Evolutionary conservation across 2,329 filamentous ascomycete genomes (phyloP).

Genomic region (Exophiala oligosperma): DNA sequence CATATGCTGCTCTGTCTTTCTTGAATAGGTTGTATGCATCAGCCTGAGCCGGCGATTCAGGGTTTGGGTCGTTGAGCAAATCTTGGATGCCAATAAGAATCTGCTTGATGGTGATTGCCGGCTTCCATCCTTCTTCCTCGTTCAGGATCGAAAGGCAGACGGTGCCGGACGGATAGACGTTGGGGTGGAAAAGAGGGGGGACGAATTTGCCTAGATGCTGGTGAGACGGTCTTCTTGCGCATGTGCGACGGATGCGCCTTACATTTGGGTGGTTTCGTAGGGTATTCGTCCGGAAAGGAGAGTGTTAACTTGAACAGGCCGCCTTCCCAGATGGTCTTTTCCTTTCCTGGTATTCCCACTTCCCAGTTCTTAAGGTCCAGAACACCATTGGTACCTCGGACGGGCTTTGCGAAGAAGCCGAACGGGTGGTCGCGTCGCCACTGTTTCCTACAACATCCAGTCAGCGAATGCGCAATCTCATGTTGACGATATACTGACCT

Average conservation of each 20-base stretch:
- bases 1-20: constrained; percentile 83
- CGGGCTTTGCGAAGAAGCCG: constrained; percentile 90
- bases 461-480: constrained; percentile 19
- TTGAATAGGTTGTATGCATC: constrained; percentile 98
- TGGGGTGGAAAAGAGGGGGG: constrained; percentile 94
- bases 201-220: constrained; percentile 78
- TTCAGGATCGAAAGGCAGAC: constrained; percentile 97
- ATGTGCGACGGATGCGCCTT: constrained; percentile 39
- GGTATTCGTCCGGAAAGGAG: constrained; percentile 94
- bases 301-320: constrained; percentile 94
- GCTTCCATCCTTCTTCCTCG: constrained; percentile 98
- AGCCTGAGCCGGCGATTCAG: constrained; percentile 92
- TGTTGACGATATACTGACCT: constrained; percentile 56
- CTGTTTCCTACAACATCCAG: constrained; percentile 67
- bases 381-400: constrained; percentile 70
- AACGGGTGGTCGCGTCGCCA: constrained; percentile 98
- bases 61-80: constrained; percentile 92
- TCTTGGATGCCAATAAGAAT: constrained; percentile 96
- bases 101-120: constrained; percentile 97
- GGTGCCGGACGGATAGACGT: constrained; percentile 96
- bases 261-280: constrained; percentile 99
- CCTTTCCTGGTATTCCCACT: constrained; percentile 92
- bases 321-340: constrained; percentile 97
- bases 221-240: constrained; percentile 17
- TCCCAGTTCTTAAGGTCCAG: constrained; percentile 96